Base-by-base conservation (phyloP, 2,329 filamentous ascomycete species). In the Paracamarosporium sp. region DNA sequence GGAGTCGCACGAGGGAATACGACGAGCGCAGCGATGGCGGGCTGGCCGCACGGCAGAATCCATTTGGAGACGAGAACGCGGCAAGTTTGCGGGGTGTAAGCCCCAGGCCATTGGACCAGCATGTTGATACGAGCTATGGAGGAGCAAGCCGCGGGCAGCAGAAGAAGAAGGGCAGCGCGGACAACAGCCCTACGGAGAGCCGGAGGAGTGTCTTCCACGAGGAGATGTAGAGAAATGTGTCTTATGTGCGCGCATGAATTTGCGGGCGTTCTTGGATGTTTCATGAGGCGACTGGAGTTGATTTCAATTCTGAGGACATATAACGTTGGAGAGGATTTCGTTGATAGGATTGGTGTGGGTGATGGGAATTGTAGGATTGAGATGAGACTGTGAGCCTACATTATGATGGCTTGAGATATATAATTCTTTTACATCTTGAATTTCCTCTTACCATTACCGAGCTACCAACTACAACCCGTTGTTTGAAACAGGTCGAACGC, bases 201-300 rank as follows among this genome's bases (percentile, higher is more conserved):
- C 81, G 89, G 75, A 84, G 85, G 72, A 91, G 88, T 59, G 83
- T 90, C 63, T 92, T 92, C 69, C 81, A 83, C 57, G 90, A 92
- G 79, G 84, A 90, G 61, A 83, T 92, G 71, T 90, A 71, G 58
- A 33, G 17, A 22, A 8, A 12, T n/a, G n/a, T n/a, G n/a, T n/a
- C n/a, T n/a, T n/a, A n/a, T n/a, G n/a, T n/a, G 15, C 11, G 33
- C 13, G 33, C 12, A 3, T 31, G 9, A 5, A 17, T 27, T 24
- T 31, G 48, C 36, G 36, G 47, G 47, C 47, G 35, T 51, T 51
- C 9, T 33, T 51, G 48, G 36, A 43, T 31, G 25, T 28, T 22
- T 31, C 24, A 51, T 51, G 25, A 22, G 36, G 27, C 36, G 48
- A 41, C 9, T 51, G 48, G 35, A 50, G 48, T 51, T 33, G 22